Base-by-base conservation (phyloP, 1,284 basidiomycete species). In the Golubevia pallescens region DNA sequence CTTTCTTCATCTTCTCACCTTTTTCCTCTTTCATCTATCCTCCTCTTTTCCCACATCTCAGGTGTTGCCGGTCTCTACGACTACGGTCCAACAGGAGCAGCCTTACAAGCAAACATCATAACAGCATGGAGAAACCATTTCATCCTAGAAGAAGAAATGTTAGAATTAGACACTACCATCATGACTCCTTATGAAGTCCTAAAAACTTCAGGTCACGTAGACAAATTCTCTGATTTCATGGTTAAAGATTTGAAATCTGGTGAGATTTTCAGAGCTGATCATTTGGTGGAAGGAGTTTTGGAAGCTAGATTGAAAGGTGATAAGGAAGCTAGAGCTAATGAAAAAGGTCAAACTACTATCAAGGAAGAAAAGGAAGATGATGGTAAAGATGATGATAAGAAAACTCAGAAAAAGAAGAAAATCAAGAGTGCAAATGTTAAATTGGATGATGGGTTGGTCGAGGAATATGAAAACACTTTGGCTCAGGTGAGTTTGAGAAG, bases 161-260 rank as follows among this genome's bases (percentile, higher is more conserved):
- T 85, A 58, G 83, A 85, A 70, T 72, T 85, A 59, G 83, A 85
- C 72, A 84, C 83, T 57, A 85, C 83, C 65, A 84, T 85, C 74
- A 84, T 85, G 83, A 85, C 83, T 7, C 68, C 78, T 38, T 69
- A 73, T 14, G 83, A 85, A 24, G 83, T 85, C 24, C 77, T 85
- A 65, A 84, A 84, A 71, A 85, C 83, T 13, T 84, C 81, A 0
- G 83, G 83, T 16, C 83, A 85, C 69, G 83, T 85, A 20, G 83
- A 85, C 75, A 85, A 84, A 74, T 85, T 85, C 58, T 71, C 81
- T 56, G 83, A 85, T 70, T 85, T 78, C 75, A 85, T 85, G 83
- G 81, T 78, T 71, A 85, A 84, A 69, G 83, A 85, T 58, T 42
- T 63, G 53, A 81, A 85, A 74, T 80, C 74, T 52, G 83, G 83